A percentile compares a stretch with the other conserved stretches of the same genome.
Conservation (phyloP, 202 grass and related monocot genomes). For the Musa balbisiana region DNA sequence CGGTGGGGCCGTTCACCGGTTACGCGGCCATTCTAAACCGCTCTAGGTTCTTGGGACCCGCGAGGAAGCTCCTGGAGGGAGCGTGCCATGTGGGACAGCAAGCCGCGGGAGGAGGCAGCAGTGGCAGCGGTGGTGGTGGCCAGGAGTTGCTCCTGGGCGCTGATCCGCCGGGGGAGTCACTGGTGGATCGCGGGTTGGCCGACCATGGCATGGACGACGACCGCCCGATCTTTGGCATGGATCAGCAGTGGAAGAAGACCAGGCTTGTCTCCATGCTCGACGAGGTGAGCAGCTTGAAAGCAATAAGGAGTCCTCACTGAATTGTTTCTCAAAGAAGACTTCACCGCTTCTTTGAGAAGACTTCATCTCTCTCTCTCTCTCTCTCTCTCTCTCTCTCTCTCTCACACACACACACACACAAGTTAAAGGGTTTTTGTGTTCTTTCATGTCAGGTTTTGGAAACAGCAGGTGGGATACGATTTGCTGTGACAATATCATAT, state of each 20-base stretch:
- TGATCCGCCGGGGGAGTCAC: constrained; percentile 36
- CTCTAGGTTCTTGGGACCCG: constrained; percentile 73
- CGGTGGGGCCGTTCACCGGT: constrained; percentile 79
- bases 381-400: background rate
- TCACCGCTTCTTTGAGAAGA: background rate
- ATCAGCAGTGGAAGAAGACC: constrained; percentile 95
- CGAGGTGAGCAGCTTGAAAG: constrained; percentile 42
- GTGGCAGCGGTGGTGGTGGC: constrained; percentile 25
- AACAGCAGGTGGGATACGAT: background rate
- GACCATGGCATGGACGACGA: constrained; percentile 22
- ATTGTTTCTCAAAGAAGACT: background rate
- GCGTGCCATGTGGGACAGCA: constrained; percentile 72
- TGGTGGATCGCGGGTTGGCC: constrained; percentile 31
- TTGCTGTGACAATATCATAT: too few species aligned
- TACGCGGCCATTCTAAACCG: constrained; percentile 69
- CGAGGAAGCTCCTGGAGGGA: constrained; percentile 84
- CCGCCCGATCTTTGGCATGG: constrained; percentile 24
- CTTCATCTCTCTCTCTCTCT: background rate
- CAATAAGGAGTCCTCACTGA: background rate
- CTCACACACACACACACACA: too few species aligned
- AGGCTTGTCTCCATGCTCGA: constrained; percentile 84
- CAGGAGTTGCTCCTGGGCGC: constrained; percentile 36
- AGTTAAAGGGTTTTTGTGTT: background rate
- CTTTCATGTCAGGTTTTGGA: constrained; percentile 6
- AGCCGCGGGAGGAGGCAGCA: constrained; percentile 11